Base-by-base conservation (phyloP, 1,284 basidiomycete genomes). In the Limonomyces culmigenus region DNA sequence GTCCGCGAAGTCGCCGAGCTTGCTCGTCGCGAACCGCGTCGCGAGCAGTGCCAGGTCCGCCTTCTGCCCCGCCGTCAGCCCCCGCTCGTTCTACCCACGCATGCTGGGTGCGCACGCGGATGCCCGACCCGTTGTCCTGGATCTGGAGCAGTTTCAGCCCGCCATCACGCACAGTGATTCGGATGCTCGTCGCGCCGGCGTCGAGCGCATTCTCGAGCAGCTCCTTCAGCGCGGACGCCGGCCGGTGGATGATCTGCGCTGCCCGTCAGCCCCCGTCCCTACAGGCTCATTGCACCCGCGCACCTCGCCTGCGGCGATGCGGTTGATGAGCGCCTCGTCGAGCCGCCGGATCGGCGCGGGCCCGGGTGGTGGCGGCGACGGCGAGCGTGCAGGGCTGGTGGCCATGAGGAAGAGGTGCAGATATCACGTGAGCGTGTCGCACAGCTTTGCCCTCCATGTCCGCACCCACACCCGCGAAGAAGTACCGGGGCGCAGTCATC, bases 71-170 rank as follows among this genome's bases (percentile, higher is more conserved):
- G n/a, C n/a, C n/a, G n/a, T n/a, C n/a, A n/a, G n/a, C n/a, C n/a
- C n/a, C n/a, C n/a, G n/a, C n/a, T n/a, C n/a, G n/a, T n/a, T n/a
- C n/a, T n/a, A n/a, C n/a, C n/a, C n/a, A n/a, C n/a, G n/a, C n/a
- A n/a, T n/a, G n/a, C n/a, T 19, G 15, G 5, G 17, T 19, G n/a
- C 71, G 48, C 45, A 89, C 88, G 32, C 80, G 69, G 46, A 99
- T 95, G 2, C 93, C 93, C 52, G 72, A 85, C 0, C 93, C 95
- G 49, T 98, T 96, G 52, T 99, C 95, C 47, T 91, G 85, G 37
- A 98, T 95, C 56, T 96, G 91, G 18, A 98, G 67, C 33, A 92
- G 62, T 54, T 95, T 98, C 60, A 98, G 62, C 0, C 95, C 95
- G 1, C 95, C 95, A 40, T 98, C 93, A 55, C 95, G 96, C 45